phyloP scores from a whole-genome alignment of 2,329 filamentous ascomycete species.

The Alternaria consortialis region DNA sequence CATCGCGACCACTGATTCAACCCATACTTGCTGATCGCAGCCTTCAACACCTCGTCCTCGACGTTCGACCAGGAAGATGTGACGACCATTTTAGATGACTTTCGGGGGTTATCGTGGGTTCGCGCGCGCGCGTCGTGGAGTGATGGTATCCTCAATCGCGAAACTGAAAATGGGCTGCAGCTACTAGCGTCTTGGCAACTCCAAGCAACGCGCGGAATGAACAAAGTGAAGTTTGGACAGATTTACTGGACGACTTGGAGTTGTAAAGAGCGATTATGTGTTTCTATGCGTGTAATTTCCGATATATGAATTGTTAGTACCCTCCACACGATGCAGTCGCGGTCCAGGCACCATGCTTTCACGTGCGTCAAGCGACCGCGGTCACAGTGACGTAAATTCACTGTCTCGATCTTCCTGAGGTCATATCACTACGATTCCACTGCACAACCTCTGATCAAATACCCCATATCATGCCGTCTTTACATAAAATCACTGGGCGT shows the following conservation, averaged over 20 bases:
- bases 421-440: neutral
- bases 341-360: neutral
- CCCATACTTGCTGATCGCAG: constrained; percentile 59
- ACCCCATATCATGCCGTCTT: neutral
- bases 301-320: too few relatives aligned
- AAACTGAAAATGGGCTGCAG: constrained; percentile 29
- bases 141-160: constrained; percentile 28
- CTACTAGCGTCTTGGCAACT: constrained; percentile 32
- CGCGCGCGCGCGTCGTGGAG: constrained; percentile 20
- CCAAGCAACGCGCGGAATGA: constrained; percentile 6
- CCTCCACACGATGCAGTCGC: neutral
- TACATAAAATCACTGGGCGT: neutral
- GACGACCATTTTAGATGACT: constrained; percentile 62
- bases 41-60: constrained; percentile 96
- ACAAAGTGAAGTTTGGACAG: neutral
- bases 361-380: constrained; percentile 9
- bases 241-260: neutral
- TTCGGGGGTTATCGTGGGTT: constrained; percentile 41
- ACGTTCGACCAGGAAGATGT: constrained; percentile 63
- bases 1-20: constrained; percentile 91
- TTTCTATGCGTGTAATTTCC: neutral
- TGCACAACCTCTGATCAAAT: neutral
- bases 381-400: constrained; percentile 37
- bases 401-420: neutral
- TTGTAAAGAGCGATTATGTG: neutral